Percentiles rank a stretch among this genome's conserved stretches.
Conservation (phyloP, 108 stramenopile genomes). For the Cyclotella sp. region DNA sequence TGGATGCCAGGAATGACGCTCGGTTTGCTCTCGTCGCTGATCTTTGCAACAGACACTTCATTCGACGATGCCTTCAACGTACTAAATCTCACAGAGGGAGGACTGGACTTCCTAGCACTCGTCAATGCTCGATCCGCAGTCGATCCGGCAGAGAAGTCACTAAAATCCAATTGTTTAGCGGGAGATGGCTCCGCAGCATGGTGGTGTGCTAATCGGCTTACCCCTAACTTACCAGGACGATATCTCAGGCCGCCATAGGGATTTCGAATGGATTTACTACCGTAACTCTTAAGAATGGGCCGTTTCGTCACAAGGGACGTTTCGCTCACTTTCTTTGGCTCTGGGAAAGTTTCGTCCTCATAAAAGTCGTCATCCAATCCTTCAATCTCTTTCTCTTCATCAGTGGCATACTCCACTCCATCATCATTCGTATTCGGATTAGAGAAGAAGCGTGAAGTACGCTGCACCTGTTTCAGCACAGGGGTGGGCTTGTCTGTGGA, state of each 20-base stretch:
- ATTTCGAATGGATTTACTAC: background rate
- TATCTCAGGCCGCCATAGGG: background rate
- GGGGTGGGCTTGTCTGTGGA: conserved; percentile 8
- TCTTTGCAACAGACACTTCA: background rate
- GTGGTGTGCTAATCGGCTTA: background rate
- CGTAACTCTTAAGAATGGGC: background rate
- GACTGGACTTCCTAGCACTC: conserved; percentile 6
- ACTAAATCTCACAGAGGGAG: background rate
- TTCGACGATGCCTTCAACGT: background rate
- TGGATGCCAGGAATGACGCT: conserved; percentile 47
- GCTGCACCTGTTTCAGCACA: conserved; percentile 22
- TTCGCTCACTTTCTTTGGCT: background rate
- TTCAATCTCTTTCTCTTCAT: background rate
- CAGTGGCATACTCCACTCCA: background rate
- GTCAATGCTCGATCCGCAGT: conserved; percentile 28
- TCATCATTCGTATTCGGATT: background rate
- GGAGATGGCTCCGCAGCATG: background rate
- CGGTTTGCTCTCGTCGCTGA: background rate
- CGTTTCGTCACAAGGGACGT: background rate
- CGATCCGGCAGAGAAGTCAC: background rate
- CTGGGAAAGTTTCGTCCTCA: background rate
- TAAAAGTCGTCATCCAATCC: background rate
- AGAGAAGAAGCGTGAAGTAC: conserved; percentile 11
- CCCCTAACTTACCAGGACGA: background rate
- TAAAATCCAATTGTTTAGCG: conserved; percentile 25